Base-by-base conservation (phyloP, 2,329 filamentous ascomycete species). In the Cladosporium sp. region DNA sequence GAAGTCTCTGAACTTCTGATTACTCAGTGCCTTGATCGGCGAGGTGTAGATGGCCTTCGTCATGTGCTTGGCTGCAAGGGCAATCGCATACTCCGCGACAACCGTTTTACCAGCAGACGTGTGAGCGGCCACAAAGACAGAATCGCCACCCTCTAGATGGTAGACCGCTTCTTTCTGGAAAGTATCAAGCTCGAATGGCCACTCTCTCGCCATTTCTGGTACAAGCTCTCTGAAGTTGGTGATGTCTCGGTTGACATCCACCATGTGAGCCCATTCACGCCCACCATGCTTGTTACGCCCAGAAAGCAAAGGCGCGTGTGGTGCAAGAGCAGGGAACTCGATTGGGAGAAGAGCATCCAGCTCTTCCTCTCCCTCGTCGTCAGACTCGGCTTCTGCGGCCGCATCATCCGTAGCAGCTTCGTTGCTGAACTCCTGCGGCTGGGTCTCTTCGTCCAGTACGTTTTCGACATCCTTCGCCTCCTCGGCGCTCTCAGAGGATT, bases 141-240 rank as follows among this genome's bases (percentile, higher is more conserved):
- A 97, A 64, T 98, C 93, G 15, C 93, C 92, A 62, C 86, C 90
- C 66, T 98, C 93, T 3, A 98, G 80, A 69, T 97, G 93, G 66
- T 97, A 98, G 2, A 98, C 88, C 5, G 93, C 93, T 71, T 98
- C 93, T 65, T 98, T 98, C 65, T 98, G 93, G 71, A 98, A 98
- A 0, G 87, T 95, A 62, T 98, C 93, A 30, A 97, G 81, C 67
- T 98, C 93, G 59, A 98, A 98, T 0, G 92, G 91, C 88, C 91
- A 98, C 56, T 94, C 86, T 56, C 86, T 81, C 1, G 93, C 93
- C 90, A 97, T 96, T 53, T 97, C 88, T 0, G 93, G 93, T 7
- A 98, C 91, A 32, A 98, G 75, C 54, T 96, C 92, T 52, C 79
- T 77, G 69, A 98, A 97, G 64, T 97, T 97, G n/a, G 87, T 78